Conservation (phyloP, 2,329 filamentous ascomycete genomes). For the Drechslerella dactyloides region DNA sequence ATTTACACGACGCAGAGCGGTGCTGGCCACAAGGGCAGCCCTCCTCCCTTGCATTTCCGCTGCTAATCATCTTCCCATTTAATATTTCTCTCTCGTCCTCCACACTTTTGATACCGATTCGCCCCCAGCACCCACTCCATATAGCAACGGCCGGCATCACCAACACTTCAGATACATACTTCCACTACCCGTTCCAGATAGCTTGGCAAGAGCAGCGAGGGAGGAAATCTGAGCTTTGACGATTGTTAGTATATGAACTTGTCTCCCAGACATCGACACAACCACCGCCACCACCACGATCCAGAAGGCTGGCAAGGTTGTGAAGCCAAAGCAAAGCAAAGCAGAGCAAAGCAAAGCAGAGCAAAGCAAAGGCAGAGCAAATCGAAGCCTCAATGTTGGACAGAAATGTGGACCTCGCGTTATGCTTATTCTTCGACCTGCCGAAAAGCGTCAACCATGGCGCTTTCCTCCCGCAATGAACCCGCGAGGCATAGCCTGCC, state of each 20-base stretch:
- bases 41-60: slow-evolving; percentile 47
- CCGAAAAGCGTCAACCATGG: slow-evolving; percentile 41
- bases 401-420: slow-evolving; percentile 45
- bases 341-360: too few species aligned
- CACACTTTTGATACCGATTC: slow-evolving; percentile 45
- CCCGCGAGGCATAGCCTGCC: slow-evolving; percentile 20
- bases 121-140: slow-evolving; percentile 21
- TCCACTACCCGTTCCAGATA: slow-evolving; percentile 7
- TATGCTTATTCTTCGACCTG: slow-evolving; percentile 46
- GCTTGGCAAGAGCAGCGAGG: slow-evolving; percentile 18
- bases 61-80: slow-evolving; percentile 51
- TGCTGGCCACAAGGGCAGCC: slow-evolving; percentile 44
- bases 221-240: slow-evolving; percentile 7
- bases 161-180: slow-evolving; percentile 3
- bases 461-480: slow-evolving; percentile 36
- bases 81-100: slow-evolving; percentile 50
- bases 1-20: slow-evolving; percentile 46
- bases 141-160: slow-evolving; percentile 19
- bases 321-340: slow-evolving; percentile 17
- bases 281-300: slow-evolving; percentile 20
- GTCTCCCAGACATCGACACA: slow-evolving; percentile 12
- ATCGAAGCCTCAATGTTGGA: slow-evolving; percentile 35
- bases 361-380: too few species aligned
- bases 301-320: slow-evolving; percentile 40
- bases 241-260: slow-evolving; percentile 45